phyloP scores from a whole-genome alignment of 2,329 filamentous ascomycete genomes.

The Ramularia collo-cygni region DNA sequence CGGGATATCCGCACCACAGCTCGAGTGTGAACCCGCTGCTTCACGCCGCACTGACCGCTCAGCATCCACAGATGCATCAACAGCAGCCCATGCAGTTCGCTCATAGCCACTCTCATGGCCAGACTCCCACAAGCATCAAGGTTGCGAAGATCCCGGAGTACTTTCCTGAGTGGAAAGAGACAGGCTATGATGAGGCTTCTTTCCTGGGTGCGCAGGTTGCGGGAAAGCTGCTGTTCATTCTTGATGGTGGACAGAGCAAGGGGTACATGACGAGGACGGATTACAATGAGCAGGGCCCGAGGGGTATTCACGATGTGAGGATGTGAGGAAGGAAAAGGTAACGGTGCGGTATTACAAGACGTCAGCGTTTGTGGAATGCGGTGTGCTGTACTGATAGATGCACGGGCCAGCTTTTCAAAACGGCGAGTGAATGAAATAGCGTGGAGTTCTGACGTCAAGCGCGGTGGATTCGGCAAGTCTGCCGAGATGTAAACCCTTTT shows the following conservation, averaged over 20 bases:
- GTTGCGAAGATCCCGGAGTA: slow-evolving; percentile 72
- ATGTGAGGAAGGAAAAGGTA: slow-evolving; percentile 5
- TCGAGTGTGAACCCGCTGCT: slow-evolving; percentile 75
- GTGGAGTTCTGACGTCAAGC: too few relatives aligned
- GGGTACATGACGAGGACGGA: slow-evolving; percentile 63
- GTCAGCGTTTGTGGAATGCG: too few relatives aligned
- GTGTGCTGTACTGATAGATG: too few relatives aligned
- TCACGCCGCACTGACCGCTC: slow-evolving; percentile 78
- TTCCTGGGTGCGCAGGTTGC: slow-evolving; percentile 86
- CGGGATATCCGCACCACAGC: slow-evolving; percentile 35
- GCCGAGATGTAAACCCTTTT: too few relatives aligned
- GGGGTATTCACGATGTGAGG: slow-evolving; percentile 53
- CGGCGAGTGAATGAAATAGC: too few relatives aligned
- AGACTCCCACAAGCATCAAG: slow-evolving; percentile 81
- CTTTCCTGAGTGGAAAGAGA: slow-evolving; percentile 80
- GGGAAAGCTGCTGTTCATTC: slow-evolving; percentile 65
- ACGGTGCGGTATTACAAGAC: neutral
- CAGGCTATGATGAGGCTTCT: slow-evolving; percentile 68
- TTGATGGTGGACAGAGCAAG: slow-evolving; percentile 60
- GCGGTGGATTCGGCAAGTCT: too few relatives aligned
- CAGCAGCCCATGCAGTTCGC: slow-evolving; percentile 36
- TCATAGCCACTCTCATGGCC: slow-evolving; percentile 54
- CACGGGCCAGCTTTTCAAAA: too few relatives aligned
- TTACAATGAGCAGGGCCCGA: slow-evolving; percentile 61
- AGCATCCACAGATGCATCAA: slow-evolving; percentile 39